Base-by-base conservation (phyloP, 2,329 filamentous ascomycete species). In the Sclerotinia subarctica region DNA sequence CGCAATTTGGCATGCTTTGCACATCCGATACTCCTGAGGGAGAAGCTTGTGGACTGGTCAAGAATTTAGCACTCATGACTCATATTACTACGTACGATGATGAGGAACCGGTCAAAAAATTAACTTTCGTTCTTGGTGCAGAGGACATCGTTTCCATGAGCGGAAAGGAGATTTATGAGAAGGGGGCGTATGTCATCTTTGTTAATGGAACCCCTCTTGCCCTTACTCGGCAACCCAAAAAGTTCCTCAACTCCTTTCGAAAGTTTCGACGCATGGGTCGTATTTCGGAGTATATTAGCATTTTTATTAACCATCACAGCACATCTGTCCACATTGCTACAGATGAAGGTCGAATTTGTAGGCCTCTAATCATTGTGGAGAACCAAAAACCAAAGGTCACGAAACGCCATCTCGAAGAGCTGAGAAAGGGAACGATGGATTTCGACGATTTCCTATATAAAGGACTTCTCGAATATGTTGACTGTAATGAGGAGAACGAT, bases 401-500 rank as follows among this genome's bases (percentile, higher is more conserved):
- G 64, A 83, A 85, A 21, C 87, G 90, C 63, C 93, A 97, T 76
- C 83, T 99, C 19, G 88, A 91, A 73, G 86, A 93, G 46, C 81
- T 99, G 38, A 91, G 95, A 68, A 89, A 90, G 71, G 94, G 94
- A 17, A 91, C 88, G 46, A 90, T 92, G 79, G 89, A 91, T 19
- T 99, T 99, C 77, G 95, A 99, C 73, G 94, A 97, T 78, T 98
- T 98, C 76, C 81, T 99, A 44, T 92, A 89, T 38, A 87, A 91
- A 69, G 96, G 95, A 0, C 84, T 99, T 11, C 92, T 99, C 10
- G 96, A 99, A 78, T 99, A 99, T 75, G 86, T 99, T 26, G 95
- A 99, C 76, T 93, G 97, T 73, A 99, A 99, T 79, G 96, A 99
- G 79, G 95, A 99, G 80, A 96, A 99, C 76, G 95, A 99, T 75